phyloP scores from a whole-genome alignment of 2,329 filamentous ascomycete genomes.

The Fonsecaea multimorphosa region DNA sequence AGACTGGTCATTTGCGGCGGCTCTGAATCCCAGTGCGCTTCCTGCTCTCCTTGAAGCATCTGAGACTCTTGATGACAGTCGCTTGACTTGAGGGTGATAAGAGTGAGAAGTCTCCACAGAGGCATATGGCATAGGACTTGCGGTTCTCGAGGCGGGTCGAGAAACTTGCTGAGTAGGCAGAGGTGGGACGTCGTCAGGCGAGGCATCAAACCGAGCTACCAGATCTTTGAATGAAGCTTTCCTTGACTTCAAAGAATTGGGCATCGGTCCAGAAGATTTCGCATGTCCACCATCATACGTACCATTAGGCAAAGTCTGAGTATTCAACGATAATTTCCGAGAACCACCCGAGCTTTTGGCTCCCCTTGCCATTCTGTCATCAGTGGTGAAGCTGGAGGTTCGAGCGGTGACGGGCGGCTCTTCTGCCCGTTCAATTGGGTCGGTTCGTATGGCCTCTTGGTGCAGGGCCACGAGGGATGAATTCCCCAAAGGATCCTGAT shows the following conservation, averaged over 20 bases:
- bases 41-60: conserved; percentile 19
- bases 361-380: conserved; percentile 15
- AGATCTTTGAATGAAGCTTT: conserved; percentile 81
- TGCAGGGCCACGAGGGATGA: conserved; percentile 42
- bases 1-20: not conserved
- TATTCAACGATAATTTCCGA: conserved; percentile 29
- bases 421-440: conserved; percentile 20
- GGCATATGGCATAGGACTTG: conserved; percentile 43
- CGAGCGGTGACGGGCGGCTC: conserved; percentile 10
- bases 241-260: conserved; percentile 39
- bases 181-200: conserved; percentile 54
- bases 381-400: conserved; percentile 34
- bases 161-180: conserved; percentile 47
- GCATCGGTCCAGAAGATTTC: conserved; percentile 20
- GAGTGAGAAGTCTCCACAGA: conserved; percentile 20
- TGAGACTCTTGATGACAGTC: conserved; percentile 4
- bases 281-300: conserved; percentile 15
- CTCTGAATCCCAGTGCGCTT: conserved; percentile 18
- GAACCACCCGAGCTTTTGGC: conserved; percentile 10
- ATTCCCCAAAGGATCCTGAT: conserved; percentile 46
- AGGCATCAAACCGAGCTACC: conserved; percentile 75
- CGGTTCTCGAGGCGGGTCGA: conserved; percentile 45
- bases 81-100: conserved; percentile 21
- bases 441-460: conserved; percentile 36
- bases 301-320: conserved; percentile 24